Conservation (phyloP, 768 basidiomycete species). For the Macrolepiota albuminosa region DNA sequence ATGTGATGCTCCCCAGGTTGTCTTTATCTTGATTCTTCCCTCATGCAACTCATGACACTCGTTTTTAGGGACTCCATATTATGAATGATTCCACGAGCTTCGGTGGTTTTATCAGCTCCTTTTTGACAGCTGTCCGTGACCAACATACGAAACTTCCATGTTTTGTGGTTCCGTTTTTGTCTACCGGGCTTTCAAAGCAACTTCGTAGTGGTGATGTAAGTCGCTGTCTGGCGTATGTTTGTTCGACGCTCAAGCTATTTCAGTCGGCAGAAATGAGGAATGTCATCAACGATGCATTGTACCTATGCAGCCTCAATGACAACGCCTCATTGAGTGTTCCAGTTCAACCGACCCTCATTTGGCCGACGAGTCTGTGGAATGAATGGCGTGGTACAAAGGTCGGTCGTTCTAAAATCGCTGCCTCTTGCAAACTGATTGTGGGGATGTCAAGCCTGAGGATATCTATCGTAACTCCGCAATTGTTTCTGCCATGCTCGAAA, state of each 20-base stretch:
- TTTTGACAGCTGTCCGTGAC: conserved; percentile 60
- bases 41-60: neutral
- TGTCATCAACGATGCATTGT: conserved; percentile 60
- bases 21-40: neutral
- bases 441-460: conserved; percentile 22
- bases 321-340: conserved; percentile 47
- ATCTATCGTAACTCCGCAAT: conserved; percentile 53
- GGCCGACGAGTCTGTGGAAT: conserved; percentile 32
- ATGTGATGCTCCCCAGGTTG: conserved; percentile 69
- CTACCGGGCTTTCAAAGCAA: conserved; percentile 24
- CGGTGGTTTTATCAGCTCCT: conserved; percentile 57
- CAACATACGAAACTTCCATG: conserved; percentile 62
- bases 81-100: conserved; percentile 58
- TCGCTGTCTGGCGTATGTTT: conserved; percentile 6
- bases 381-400: conserved; percentile 21
- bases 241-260: conserved; percentile 9
- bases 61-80: conserved; percentile 61
- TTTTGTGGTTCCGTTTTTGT: conserved; percentile 54
- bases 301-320: conserved; percentile 46
- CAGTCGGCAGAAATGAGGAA: conserved; percentile 35
- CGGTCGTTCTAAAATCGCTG: conserved; percentile 5
- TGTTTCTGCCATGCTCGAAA: conserved; percentile 55
- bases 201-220: conserved; percentile 42
- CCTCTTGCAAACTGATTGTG: neutral
- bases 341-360: conserved; percentile 38